phyloP scores from a whole-genome alignment of 1,139 yeast species.

The Hyphopichia burtonii region DNA sequence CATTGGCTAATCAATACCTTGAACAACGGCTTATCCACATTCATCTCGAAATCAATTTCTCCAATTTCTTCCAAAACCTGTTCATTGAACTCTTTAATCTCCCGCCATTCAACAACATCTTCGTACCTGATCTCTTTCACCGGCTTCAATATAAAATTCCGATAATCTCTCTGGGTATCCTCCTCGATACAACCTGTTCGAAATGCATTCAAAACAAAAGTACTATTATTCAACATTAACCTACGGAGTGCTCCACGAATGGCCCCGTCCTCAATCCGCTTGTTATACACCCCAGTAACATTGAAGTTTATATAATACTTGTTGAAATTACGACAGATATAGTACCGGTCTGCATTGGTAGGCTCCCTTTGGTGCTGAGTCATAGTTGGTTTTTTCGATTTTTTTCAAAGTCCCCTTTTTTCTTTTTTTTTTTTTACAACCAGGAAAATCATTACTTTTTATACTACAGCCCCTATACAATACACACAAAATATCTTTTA shows the following conservation, averaged over 20 bases:
- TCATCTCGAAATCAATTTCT: slow-evolving; percentile 13
- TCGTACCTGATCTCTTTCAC: slow-evolving; percentile 20
- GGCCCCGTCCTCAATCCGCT: slow-evolving; percentile 11
- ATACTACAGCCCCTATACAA: too few relatives aligned
- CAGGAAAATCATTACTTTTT: too few relatives aligned
- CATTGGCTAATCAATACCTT: slow-evolving; percentile 20
- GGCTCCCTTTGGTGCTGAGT: neutral
- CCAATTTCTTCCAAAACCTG: slow-evolving; percentile 16
- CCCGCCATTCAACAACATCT: slow-evolving; percentile 21
- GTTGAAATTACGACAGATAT: slow-evolving; percentile 24
- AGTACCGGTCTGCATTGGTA: slow-evolving; percentile 20
- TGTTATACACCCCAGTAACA: slow-evolving; percentile 23
- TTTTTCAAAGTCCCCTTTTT: neutral
- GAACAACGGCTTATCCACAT: slow-evolving; percentile 29
- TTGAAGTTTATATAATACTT: slow-evolving; percentile 28
- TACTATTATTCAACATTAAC: slow-evolving; percentile 20
- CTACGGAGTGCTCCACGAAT: slow-evolving; percentile 26
- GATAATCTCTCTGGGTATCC: slow-evolving; percentile 8
- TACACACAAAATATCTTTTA: neutral
- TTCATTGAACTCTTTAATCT: slow-evolving; percentile 15
- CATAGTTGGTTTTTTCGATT: neutral
- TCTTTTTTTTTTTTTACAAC: neutral
- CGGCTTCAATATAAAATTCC: slow-evolving; percentile 17
- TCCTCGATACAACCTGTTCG: too few relatives aligned
- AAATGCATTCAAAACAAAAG: slow-evolving; percentile 20